Conservation (phyloP, 1,284 basidiomycete genomes). For the Cronartium quercuum region DNA sequence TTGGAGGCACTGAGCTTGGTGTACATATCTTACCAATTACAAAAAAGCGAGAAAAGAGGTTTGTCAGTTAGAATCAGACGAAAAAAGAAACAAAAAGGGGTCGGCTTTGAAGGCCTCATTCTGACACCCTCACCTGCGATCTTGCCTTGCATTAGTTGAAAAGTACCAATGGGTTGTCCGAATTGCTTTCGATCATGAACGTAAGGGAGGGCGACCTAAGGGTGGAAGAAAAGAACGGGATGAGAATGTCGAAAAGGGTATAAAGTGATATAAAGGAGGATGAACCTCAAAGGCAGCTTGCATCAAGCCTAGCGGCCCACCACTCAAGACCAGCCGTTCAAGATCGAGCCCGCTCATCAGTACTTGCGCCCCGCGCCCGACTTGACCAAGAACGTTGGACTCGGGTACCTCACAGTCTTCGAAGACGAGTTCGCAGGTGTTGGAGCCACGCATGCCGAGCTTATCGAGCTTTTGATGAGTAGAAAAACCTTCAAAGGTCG, state of each 20-base stretch:
- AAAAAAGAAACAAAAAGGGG: not conserved
- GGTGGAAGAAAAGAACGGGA: not conserved
- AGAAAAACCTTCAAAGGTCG: slow-evolving; percentile 72
- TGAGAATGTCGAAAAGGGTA: not conserved
- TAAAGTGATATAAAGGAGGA: not conserved
- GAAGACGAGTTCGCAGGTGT: slow-evolving; percentile 89
- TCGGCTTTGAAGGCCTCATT: not conserved
- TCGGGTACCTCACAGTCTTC: slow-evolving; percentile 82
- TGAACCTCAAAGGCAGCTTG: slow-evolving; percentile 68
- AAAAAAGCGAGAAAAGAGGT: slow-evolving; percentile 26
- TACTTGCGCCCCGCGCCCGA: slow-evolving; percentile 73
- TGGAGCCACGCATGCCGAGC: slow-evolving; percentile 90
- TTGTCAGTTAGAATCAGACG: slow-evolving; percentile 40
- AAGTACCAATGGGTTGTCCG: slow-evolving; percentile 74
- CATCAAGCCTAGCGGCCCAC: slow-evolving; percentile 76
- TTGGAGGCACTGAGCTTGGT: slow-evolving; percentile 82
- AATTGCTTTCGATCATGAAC: slow-evolving; percentile 88
- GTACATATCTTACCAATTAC: slow-evolving; percentile 69
- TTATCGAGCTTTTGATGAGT: slow-evolving; percentile 87
- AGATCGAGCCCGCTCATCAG: slow-evolving; percentile 92
- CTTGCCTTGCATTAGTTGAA: slow-evolving; percentile 90
- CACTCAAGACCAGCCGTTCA: slow-evolving; percentile 82
- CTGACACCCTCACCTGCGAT: slow-evolving; percentile 46
- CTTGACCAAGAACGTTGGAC: slow-evolving; percentile 74
- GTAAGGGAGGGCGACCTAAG: slow-evolving; percentile 75